phyloP scores from a whole-genome alignment of 2,329 filamentous ascomycete genomes.

The Cadophora malorum region DNA sequence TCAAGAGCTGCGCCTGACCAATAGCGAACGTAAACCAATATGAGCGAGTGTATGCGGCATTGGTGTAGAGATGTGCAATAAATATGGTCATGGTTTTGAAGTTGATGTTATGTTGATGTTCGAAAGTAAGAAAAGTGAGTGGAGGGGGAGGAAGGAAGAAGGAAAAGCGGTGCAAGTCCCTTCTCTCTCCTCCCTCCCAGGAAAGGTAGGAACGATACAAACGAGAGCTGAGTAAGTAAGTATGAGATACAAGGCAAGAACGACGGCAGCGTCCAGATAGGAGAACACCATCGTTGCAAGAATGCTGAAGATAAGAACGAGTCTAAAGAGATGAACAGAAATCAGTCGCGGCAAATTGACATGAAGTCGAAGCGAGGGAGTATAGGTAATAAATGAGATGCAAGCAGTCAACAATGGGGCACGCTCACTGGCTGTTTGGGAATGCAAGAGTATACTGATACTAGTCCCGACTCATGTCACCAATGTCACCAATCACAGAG shows the following conservation, averaged over 20 bases:
- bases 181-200: neutral
- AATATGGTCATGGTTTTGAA: neutral
- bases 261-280: neutral
- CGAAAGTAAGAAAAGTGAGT: neutral
- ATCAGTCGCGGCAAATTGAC: too few species aligned
- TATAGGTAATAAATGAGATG: too few species aligned
- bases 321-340: too few species aligned
- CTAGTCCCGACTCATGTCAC: neutral
- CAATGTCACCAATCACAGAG: neutral
- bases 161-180: neutral
- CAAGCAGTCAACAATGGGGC: too few species aligned
- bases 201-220: neutral
- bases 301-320: too few species aligned
- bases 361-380: too few species aligned
- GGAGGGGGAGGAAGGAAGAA: too few species aligned
- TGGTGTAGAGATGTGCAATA: neutral
- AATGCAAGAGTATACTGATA: neutral
- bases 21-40: neutral
- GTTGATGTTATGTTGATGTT: neutral
- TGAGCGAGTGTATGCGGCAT: conserved; percentile 8
- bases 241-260: neutral
- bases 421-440: neutral
- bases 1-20: neutral
- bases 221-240: neutral
- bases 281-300: too few species aligned